phyloP scores from a whole-genome alignment of 2,329 filamentous ascomycete species.

The Aspergillus quadricinctus region DNA sequence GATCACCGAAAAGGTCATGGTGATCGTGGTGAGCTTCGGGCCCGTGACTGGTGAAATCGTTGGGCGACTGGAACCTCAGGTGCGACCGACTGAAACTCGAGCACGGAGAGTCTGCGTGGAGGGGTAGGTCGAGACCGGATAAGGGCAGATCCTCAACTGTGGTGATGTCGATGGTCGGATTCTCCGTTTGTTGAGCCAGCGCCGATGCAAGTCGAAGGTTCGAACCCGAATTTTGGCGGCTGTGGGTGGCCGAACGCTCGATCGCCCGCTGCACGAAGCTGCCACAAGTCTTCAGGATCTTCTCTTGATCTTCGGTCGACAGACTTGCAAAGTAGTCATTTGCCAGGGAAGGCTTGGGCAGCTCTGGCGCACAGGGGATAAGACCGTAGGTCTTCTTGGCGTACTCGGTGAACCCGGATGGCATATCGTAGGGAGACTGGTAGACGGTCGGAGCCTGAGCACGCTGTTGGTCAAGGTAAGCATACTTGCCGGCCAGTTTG shows the following conservation, averaged over 20 bases:
- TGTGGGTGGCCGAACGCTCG: slow-evolving; percentile 33
- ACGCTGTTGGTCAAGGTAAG: slow-evolving; percentile 38
- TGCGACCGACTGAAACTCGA: slow-evolving; percentile 42
- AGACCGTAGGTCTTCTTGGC: slow-evolving; percentile 37
- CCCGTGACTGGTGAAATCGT: slow-evolving; percentile 37
- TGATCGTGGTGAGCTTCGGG: slow-evolving; percentile 37
- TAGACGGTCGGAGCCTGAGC: slow-evolving; percentile 37
- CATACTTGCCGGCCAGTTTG: slow-evolving; percentile 35
- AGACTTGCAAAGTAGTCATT: slow-evolving; percentile 40
- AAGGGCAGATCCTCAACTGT: slow-evolving; percentile 36
- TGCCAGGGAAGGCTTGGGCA: slow-evolving; percentile 37
- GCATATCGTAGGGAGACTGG: slow-evolving; percentile 42
- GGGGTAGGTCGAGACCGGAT: slow-evolving; percentile 33
- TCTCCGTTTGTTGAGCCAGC: slow-evolving; percentile 37
- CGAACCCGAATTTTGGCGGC: slow-evolving; percentile 34
- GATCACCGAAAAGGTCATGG: slow-evolving; percentile 42
- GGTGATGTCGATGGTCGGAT: slow-evolving; percentile 41
- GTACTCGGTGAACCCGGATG: slow-evolving; percentile 40
- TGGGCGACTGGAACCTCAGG: slow-evolving; percentile 39
- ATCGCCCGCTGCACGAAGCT: slow-evolving; percentile 38
- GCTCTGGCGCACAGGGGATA: slow-evolving; percentile 29
- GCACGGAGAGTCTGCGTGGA: slow-evolving; percentile 40
- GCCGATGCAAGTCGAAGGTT: slow-evolving; percentile 36
- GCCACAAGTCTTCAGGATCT: slow-evolving; percentile 41
- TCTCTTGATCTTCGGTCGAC: slow-evolving; percentile 38